Base-by-base conservation (phyloP, 352 stramenopile species). In the Globisporangium viniferum region DNA sequence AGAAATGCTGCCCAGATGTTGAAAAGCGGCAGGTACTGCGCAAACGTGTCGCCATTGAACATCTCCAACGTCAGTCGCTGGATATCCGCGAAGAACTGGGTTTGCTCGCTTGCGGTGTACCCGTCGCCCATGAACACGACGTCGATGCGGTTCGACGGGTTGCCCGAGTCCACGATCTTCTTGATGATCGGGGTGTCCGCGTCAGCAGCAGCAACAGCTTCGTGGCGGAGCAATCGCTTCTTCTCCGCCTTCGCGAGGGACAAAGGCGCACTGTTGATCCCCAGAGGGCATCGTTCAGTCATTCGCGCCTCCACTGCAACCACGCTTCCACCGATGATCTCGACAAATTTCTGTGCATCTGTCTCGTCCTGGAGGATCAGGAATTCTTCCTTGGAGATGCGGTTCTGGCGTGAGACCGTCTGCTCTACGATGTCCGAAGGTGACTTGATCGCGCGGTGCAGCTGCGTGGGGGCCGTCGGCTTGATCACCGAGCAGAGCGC, bases 91-190 rank as follows among this genome's bases (percentile, higher is more conserved):
- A 74, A 77, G 68, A 84, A 84, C n/a, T 31, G 31, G n/a, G 58
- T 51, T 20, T 68, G 39, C 39, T 84, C 74, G 24, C 5, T 22
- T 7, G 48, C 12, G 10, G 73, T 80, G 75, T 84, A 84, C 24
- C 74, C 77, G 56, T 84, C 77, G 36, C 70, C 69, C 73, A 84
- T 80, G 62, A 84, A 84, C 18, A 84, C 73, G 20, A 84, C 69
- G 64, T 80, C 75, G 54, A 80, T 82, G 48, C 75, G 73, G 68
- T 82, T 80, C 57, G 18, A 24, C 35, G 71, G 67, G 48, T 79
- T 56, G 33, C 75, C 73, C 51, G 73, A 79, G 72, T 80, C 73
- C 12, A 80, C 75, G 62, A 82, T 66, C 69, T 78, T 78, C 65
- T 39, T 31, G 33, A 66, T 62, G 22, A 66, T 27, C 1, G 60